Evolutionary conservation across 176 grass and related monocot genomes (phyloP), one percentile per base, ranked within the genome.

Genomic region (Hyparrhenia diplandra): DNA sequence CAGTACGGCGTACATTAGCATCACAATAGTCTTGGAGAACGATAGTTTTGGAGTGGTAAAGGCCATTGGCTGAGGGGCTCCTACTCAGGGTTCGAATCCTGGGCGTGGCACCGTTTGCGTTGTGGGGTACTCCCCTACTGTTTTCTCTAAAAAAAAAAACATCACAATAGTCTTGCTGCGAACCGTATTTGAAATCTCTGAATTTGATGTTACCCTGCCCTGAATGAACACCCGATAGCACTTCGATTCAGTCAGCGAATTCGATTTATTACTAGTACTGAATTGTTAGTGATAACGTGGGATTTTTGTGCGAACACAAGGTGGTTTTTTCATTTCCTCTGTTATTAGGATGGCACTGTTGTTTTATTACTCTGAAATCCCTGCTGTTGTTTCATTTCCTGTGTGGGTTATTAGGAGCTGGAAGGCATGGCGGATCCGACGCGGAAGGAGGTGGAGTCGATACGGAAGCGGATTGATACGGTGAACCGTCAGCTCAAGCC

Each of bases 371-470:
- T n/a, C n/a, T n/a, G n/a, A 12, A 61, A 61, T 13, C 59, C 11
- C 25, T 62, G 9, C 59, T 62, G 59, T 14, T 24, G 23, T 28
- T 28, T 27, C 0, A 6, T 20, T n/a, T n/a, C n/a, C n/a, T n/a
- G n/a, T n/a, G n/a, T n/a, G 4, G 40, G 30, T 20, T 20, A 17
- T 9, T 31, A 95, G 96, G 96, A 99, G 67, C 90, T 99, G 18
- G 96, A 99, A 88, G 87, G 58, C 29, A 99, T 95, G 93, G 82
- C 87, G 0, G 96, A 99, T 90, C 96, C 96, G 1, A 93, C 92
- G 1, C 45, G 96, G 41, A 99, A 95, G 85, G 90, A 99, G 84
- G 90, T 99, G 43, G 93, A 94, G 43, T 29, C 87, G 1, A 88
- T 93, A 42, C 87, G 83, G 70, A 93, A 93, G 68, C 77, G 88